Evolutionary conservation across 2,329 filamentous ascomycete species (phyloP).

Genomic region (Penicillium expansum): DNA sequence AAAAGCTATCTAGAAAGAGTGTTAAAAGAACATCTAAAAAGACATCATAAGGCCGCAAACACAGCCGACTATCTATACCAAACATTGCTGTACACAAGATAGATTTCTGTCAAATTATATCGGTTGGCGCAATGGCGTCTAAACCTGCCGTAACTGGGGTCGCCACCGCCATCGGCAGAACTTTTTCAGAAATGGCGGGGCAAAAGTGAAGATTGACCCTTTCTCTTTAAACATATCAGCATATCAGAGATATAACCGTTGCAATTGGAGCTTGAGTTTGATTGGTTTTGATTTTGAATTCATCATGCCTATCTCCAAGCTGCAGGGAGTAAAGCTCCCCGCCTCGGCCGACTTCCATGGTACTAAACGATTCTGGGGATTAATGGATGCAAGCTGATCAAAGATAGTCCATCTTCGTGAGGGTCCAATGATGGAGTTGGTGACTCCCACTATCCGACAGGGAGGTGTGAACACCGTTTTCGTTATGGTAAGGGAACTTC

Average conservation of each 20-base stretch:
- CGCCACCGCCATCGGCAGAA: constrained; percentile 27
- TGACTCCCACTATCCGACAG: constrained; percentile 54
- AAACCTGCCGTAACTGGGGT: too few relatives aligned
- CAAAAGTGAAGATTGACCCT: constrained; percentile 7
- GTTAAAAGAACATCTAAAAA: too few relatives aligned
- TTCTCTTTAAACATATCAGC: not conserved
- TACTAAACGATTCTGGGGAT: constrained; percentile 18
- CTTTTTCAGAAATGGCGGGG: constrained; percentile 30
- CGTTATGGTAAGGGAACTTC: constrained; percentile 46
- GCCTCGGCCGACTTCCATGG: constrained; percentile 64
- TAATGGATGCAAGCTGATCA: constrained; percentile 13
- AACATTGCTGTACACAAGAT: too few relatives aligned
- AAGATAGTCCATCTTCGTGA: constrained; percentile 64
- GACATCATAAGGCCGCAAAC: too few relatives aligned
- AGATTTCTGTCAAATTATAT: too few relatives aligned
- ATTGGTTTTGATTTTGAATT: not conserved
- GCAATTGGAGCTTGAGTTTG: constrained; percentile 1
- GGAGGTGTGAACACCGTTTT: constrained; percentile 65
- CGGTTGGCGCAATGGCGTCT: too few relatives aligned
- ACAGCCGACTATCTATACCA: too few relatives aligned
- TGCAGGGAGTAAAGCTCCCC: constrained; percentile 52
- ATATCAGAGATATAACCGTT: not conserved
- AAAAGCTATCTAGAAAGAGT: too few relatives aligned
- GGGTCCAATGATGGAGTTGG: constrained; percentile 59
- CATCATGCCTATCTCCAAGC: constrained; percentile 34